Conservation (phyloP, 768 basidiomycete species). For the Kwoniella pini region DNA sequence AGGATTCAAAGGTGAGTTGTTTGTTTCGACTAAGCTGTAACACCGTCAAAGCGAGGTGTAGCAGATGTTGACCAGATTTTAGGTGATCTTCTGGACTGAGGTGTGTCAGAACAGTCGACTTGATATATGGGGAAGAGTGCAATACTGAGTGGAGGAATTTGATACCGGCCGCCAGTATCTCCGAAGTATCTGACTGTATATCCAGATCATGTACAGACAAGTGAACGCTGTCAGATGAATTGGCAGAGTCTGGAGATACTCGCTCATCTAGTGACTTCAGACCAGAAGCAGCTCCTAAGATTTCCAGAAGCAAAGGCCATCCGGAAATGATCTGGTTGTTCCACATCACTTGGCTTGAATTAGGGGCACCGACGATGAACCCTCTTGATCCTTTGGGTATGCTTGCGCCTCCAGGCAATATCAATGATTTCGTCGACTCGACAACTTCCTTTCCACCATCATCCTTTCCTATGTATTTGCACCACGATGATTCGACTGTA, state of each 20-base stretch:
- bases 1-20: conserved; percentile 64
- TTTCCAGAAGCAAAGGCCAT: conserved; percentile 81
- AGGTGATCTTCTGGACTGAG: conserved; percentile 61
- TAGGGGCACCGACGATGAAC: conserved; percentile 63
- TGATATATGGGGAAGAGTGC: conserved; percentile 61
- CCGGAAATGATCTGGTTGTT: conserved; percentile 72
- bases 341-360: conserved; percentile 73
- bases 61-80: conserved; percentile 72
- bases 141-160: conserved; percentile 78
- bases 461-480: conserved; percentile 63
- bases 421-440: conserved; percentile 51
- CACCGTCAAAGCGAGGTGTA: conserved; percentile 60
- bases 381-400: conserved; percentile 70
- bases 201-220: conserved; percentile 59
- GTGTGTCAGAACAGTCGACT: conserved; percentile 13
- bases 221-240: conserved; percentile 11
- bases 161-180: conserved; percentile 69
- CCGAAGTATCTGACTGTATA: conserved; percentile 65
- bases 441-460: conserved; percentile 61
- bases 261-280: conserved; percentile 15
- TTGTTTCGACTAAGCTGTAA: conserved; percentile 43
- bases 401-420: conserved; percentile 63
- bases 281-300: conserved; percentile 59
- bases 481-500: conserved; percentile 70
- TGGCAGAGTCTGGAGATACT: background rate